Percentiles rank a stretch among this genome's conserved stretches.
These are phyloP conservation scores for Arthroderma uncinatum DNA, from an alignment of 2,329 filamentous ascomycete genomes.

Conservation along the genomic window DNA sequence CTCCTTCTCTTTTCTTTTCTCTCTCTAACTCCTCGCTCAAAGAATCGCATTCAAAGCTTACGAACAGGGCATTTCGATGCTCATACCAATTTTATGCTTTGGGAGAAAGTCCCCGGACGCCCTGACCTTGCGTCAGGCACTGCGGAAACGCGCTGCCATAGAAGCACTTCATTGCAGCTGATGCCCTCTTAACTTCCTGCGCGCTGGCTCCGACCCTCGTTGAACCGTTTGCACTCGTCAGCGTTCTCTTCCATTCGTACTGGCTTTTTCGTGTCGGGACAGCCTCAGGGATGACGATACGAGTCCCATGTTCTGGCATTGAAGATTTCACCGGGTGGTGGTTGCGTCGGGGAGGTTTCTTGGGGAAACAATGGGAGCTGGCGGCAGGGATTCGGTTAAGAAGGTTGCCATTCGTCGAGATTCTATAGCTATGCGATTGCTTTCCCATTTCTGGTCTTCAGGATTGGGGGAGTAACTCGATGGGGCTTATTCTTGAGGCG, in stretches of 20 bases:
- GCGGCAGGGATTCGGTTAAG: slow-evolving; percentile 1
- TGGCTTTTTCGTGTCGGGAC: slow-evolving; percentile 23
- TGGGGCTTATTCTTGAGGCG: slow-evolving; percentile 99
- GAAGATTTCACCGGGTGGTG: slow-evolving; percentile 4
- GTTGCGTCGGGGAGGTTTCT: slow-evolving; percentile 22
- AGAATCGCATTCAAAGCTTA: slow-evolving; percentile 99
- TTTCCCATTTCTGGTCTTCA: slow-evolving; percentile 25
- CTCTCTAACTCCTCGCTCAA: slow-evolving; percentile 80
- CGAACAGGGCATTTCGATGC: slow-evolving; percentile 50
- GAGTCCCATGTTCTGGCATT: slow-evolving; percentile 10
- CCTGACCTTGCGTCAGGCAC: slow-evolving; percentile 44
- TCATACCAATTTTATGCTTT: slow-evolving; percentile 53
- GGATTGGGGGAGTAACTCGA: slow-evolving; percentile 71
- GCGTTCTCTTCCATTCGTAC: slow-evolving; percentile 22
- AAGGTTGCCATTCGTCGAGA: slow-evolving; percentile 75
- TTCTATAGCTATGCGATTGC: slow-evolving; percentile 98
- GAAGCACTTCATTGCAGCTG: slow-evolving; percentile 81
- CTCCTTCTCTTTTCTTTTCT: slow-evolving; percentile 25
- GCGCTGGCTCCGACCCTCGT: slow-evolving; percentile 37
- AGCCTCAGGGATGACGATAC: slow-evolving; percentile 12
- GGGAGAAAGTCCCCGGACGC: slow-evolving; percentile 99
- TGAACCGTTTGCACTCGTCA: slow-evolving; percentile 39
- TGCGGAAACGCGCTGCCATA: slow-evolving; percentile 99
- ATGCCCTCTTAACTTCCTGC: slow-evolving; percentile 51
- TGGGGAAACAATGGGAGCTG: slow-evolving; percentile 24